Evolutionary conservation across 2,329 filamentous ascomycete genomes (phyloP).

Genomic region (Talaromyces albobiverticillius): DNA sequence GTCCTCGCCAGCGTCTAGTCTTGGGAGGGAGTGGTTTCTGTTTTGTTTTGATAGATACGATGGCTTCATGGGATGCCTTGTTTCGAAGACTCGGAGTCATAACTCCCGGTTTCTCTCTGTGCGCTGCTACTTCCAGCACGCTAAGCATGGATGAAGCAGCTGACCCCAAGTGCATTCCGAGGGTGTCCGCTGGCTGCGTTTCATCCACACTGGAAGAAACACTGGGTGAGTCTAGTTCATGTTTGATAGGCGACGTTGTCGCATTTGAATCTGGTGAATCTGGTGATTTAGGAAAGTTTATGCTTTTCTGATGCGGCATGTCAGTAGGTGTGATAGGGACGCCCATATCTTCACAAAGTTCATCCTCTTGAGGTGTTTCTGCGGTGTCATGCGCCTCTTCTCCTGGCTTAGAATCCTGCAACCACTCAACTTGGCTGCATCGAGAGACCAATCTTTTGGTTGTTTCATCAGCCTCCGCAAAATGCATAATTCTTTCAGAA

Average conservation of each 20-base stretch:
- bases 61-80: constrained; percentile 26
- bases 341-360: neutral
- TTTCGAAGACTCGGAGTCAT: constrained; percentile 69
- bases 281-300: constrained; percentile 24
- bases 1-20: constrained; percentile 41
- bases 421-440: constrained; percentile 47
- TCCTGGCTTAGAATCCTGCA: constrained; percentile 29
- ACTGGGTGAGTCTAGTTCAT: constrained; percentile 29
- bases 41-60: constrained; percentile 24
- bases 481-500: constrained; percentile 46
- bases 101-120: constrained; percentile 77
- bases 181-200: constrained; percentile 26
- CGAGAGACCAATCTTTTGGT: constrained; percentile 47
- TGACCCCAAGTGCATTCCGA: constrained; percentile 69
- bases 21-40: constrained; percentile 42
- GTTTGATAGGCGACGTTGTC: constrained; percentile 42
- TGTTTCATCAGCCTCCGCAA: constrained; percentile 50
- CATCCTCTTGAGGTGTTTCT: constrained; percentile 8
- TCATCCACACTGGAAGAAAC: constrained; percentile 21
- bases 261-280: constrained; percentile 40
- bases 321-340: neutral
- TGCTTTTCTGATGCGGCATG: constrained; percentile 36
- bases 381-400: constrained; percentile 5
- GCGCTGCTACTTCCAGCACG: constrained; percentile 72
- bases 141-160: constrained; percentile 71